A percentile compares a stretch with the other conserved stretches of the same genome.
Evolutionary conservation across 140 eudicot species (phyloP).

Genomic region (Stevia rebaudiana): DNA sequence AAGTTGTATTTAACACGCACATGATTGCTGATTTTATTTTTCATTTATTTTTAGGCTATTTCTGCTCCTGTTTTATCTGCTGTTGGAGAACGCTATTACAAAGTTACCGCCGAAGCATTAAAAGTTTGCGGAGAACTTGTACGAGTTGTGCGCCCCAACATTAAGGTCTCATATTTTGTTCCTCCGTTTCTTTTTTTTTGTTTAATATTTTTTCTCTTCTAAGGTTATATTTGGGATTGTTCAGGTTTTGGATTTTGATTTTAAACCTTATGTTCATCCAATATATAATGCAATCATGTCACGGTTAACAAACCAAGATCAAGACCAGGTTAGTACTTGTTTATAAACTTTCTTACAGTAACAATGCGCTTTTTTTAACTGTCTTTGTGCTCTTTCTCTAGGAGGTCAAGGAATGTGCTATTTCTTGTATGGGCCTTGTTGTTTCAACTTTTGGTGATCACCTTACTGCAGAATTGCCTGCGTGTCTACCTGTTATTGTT

Average conservation of each 20-base stretch:
- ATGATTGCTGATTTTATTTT: neutral
- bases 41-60: constrained; percentile 11
- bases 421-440: constrained; percentile 96
- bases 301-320: constrained; percentile 98
- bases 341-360: neutral
- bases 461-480: constrained; percentile 60
- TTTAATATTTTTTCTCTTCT: neutral
- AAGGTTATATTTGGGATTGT: constrained; percentile 11
- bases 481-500: constrained; percentile 93
- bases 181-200: neutral
- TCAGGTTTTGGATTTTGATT: constrained; percentile 69
- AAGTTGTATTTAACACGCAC: neutral
- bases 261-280: constrained; percentile 86
- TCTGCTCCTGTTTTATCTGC: constrained; percentile 86
- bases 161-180: constrained; percentile 45
- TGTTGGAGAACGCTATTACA: constrained; percentile 96
- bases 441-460: constrained; percentile 97
- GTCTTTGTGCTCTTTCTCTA: neutral
- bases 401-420: constrained; percentile 99
- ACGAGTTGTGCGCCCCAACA: constrained; percentile 79
- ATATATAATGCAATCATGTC: constrained; percentile 88
- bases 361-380: neutral
- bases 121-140: constrained; percentile 99
- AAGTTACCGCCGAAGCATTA: constrained; percentile 96
- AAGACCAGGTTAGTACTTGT: constrained; percentile 48